Evolutionary conservation across 257 asterid genomes (phyloP), one percentile per base, ranked within the genome.

Genomic region (Eustoma russellianum): DNA sequence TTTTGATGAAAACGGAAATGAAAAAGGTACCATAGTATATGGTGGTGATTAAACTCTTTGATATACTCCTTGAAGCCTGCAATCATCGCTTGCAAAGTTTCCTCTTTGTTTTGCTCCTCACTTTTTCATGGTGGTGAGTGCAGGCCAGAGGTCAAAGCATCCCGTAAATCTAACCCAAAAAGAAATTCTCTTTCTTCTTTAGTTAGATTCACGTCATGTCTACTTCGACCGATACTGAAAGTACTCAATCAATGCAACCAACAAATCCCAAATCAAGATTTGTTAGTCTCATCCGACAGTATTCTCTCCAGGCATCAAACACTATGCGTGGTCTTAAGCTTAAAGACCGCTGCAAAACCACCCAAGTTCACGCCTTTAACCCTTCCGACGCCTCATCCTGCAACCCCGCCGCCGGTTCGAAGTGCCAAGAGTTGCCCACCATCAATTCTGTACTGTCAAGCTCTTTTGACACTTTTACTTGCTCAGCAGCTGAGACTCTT

Each of bases 331-430:
- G 70, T 35, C 68, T 79, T 48, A 73, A 76, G 66, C 71, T 73
- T 62, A 79, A 79, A 70, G 86, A 79, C 41, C 83, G 80, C 17
- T 65, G 72, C 53, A 79, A 73, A 62, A 73, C 79, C 48, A 68
- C 59, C 48, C 86, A 73, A 66, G 79, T 79, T 61, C 80, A 79
- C 68, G 80, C 86, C 61, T 66, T 74, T 48, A 77, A 52, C 16
- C 71, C 76, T 38, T 45, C 74, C 13, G 60, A 62, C 2, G 44
- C 59, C 48, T 33, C 79, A 62, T 44, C 67, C 3, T 15, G 45
- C 49, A 45, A 63, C 55, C 11, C 63, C 55, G 35, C 63, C 41
- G 34, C 53, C 19, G 9, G 43, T 30, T 17, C 53, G 24, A 7
- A 61, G 34, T n/a, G 48, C 34, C 68, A 49, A 18, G 67, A 43